These are phyloP conservation scores for Neurospora sp. DNA, from an alignment of 495 filamentous ascomycete species.

Conservation along the genomic window DNA sequence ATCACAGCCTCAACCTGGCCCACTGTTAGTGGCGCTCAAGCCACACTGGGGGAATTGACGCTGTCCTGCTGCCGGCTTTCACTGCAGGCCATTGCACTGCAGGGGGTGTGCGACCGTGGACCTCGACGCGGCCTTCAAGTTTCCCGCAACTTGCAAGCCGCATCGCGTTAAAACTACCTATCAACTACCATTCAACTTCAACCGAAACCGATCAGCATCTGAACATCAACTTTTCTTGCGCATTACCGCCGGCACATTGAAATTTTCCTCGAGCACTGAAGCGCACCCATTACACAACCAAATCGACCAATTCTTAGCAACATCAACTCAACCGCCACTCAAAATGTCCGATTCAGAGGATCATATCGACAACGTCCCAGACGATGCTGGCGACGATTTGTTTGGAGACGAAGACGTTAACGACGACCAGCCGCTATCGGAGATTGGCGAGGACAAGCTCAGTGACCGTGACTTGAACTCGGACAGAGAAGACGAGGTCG, in stretches of 20 bases:
- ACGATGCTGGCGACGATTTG: constrained; percentile 50
- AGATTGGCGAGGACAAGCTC: constrained; percentile 21
- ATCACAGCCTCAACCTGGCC: not conserved
- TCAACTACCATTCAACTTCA: not conserved
- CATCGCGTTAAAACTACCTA: not conserved
- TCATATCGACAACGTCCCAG: constrained; percentile 34
- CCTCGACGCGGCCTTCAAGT: not conserved
- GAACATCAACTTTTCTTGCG: not conserved
- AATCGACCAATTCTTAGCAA: not conserved
- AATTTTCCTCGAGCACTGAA: not conserved
- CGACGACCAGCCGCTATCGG: constrained; percentile 24
- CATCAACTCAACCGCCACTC: not conserved
- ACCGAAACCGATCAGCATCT: not conserved
- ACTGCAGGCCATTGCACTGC: not conserved
- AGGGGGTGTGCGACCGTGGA: not conserved
- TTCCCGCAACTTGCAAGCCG: not conserved
- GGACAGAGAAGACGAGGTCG: constrained; percentile 53
- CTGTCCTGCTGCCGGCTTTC: not conserved
- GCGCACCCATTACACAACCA: not conserved
- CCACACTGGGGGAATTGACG: not conserved
- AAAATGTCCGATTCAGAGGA: constrained; percentile 45
- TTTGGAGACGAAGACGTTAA: constrained; percentile 49
- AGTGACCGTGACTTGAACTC: constrained; percentile 74
- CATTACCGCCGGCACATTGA: not conserved
- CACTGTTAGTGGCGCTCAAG: not conserved